phyloP scores from a whole-genome alignment of 306 rosid genomes.

The Medicago ruthenica region DNA sequence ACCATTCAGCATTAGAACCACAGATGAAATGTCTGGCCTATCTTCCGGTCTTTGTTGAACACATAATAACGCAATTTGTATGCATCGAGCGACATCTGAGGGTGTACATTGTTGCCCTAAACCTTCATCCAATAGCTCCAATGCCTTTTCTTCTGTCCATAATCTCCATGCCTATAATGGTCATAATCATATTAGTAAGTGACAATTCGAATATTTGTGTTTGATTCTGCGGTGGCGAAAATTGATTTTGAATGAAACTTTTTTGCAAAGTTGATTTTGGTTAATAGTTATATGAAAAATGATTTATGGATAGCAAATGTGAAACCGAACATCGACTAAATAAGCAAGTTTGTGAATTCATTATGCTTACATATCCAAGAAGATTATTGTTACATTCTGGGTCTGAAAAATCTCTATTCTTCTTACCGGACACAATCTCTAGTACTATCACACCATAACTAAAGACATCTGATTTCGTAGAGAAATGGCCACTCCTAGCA shows the following conservation, averaged over 20 bases:
- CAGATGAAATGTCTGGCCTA: background rate
- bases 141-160: conserved; percentile 2
- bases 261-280: background rate
- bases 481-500: background rate
- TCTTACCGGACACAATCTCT: background rate
- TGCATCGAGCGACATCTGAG: background rate
- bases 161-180: conserved; percentile 14
- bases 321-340: background rate
- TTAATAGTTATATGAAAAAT: background rate
- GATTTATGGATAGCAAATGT: background rate
- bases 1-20: background rate
- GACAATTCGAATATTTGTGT: background rate
- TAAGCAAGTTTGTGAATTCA: background rate
- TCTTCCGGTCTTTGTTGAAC: conserved; percentile 6
- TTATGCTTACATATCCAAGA: conserved; percentile 22
- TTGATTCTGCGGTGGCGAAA: background rate
- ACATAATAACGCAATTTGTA: background rate
- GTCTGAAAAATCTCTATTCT: background rate
- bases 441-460: conserved; percentile 16
- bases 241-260: background rate
- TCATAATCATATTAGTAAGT: background rate
- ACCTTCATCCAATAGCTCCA: conserved; percentile 6
- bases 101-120: conserved; percentile 1
- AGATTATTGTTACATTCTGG: background rate
- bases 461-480: conserved; percentile 5